Conservation (phyloP, 176 grass and related monocot species). For the Oryza coarctata region DNA sequence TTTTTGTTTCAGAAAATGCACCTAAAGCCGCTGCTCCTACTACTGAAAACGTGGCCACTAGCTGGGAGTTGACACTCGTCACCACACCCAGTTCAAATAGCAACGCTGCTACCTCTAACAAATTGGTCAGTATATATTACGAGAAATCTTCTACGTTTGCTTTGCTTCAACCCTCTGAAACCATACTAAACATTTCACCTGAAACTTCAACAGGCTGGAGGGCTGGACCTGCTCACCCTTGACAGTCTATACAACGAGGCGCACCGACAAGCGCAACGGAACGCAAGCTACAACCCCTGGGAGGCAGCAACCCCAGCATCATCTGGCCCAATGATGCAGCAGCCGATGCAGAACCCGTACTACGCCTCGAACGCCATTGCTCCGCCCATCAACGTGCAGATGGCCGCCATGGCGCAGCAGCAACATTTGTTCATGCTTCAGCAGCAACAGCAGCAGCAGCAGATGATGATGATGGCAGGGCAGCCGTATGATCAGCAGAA, state of each 20-base stretch:
- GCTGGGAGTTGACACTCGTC: constrained; percentile 87
- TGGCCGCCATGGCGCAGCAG: constrained; percentile 65
- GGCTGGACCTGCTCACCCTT: constrained; percentile 74
- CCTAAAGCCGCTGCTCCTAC: constrained; percentile 43
- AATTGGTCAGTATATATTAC: constrained; percentile 52
- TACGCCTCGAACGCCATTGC: constrained; percentile 55
- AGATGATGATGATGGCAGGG: constrained; percentile 40
- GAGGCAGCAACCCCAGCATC: constrained; percentile 39
- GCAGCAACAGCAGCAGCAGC: constrained; percentile 51
- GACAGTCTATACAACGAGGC: constrained; percentile 90
- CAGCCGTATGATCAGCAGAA: constrained; percentile 46
- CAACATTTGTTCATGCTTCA: constrained; percentile 77
- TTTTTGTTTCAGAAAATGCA: constrained; percentile 43
- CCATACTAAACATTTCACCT: neutral
- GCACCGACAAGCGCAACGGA: constrained; percentile 55
- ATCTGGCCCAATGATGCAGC: constrained; percentile 53
- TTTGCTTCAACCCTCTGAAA: neutral
- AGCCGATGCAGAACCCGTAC: constrained; percentile 62
- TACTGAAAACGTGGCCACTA: constrained; percentile 53
- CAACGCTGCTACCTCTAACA: constrained; percentile 58
- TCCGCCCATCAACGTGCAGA: constrained; percentile 60
- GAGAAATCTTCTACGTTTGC: neutral
- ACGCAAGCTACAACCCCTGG: constrained; percentile 80
- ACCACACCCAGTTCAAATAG: constrained; percentile 61
- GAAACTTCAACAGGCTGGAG: constrained; percentile 51